A percentile compares a stretch with the other conserved stretches of the same genome.
Conservation (phyloP, 129 eudicot genomes). For the Arctium lappa region DNA sequence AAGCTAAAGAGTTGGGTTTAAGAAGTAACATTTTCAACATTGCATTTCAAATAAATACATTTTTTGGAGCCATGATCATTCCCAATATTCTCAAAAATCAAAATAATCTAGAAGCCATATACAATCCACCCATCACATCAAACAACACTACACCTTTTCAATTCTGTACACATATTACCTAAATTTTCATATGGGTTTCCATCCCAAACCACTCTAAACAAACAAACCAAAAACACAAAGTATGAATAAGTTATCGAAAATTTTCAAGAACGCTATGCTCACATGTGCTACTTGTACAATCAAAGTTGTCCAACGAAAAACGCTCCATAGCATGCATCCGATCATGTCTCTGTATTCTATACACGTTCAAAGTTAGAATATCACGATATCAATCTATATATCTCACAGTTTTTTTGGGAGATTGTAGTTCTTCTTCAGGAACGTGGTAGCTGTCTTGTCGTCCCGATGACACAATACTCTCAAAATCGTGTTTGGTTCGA, state of each 20-base stretch:
- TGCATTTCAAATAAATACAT: neutral
- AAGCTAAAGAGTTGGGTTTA: too few species aligned
- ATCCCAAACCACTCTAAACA: slow-evolving; percentile 9
- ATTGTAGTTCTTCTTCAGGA: slow-evolving; percentile 61
- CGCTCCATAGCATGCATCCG: slow-evolving; percentile 8
- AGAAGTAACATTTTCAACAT: neutral
- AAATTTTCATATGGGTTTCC: neutral
- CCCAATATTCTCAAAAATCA: neutral
- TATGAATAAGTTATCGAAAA: neutral
- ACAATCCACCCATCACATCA: neutral
- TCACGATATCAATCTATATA: neutral
- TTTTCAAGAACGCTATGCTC: neutral
- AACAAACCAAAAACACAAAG: slow-evolving; percentile 10
- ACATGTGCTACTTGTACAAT: neutral
- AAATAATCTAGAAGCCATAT: neutral
- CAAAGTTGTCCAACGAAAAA: too few species aligned
- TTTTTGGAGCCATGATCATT: neutral
- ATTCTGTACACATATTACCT: slow-evolving; percentile 12
- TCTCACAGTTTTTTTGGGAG: slow-evolving; percentile 58
- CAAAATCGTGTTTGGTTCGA: slow-evolving; percentile 68
- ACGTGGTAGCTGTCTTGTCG: slow-evolving; percentile 66
- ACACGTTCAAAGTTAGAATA: slow-evolving; percentile 17
- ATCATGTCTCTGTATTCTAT: slow-evolving; percentile 9
- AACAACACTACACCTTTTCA: neutral
- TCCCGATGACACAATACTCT: slow-evolving; percentile 71